Evolutionary conservation across 83 land plant genomes (phyloP).

Genomic region (Picea abies): DNA sequence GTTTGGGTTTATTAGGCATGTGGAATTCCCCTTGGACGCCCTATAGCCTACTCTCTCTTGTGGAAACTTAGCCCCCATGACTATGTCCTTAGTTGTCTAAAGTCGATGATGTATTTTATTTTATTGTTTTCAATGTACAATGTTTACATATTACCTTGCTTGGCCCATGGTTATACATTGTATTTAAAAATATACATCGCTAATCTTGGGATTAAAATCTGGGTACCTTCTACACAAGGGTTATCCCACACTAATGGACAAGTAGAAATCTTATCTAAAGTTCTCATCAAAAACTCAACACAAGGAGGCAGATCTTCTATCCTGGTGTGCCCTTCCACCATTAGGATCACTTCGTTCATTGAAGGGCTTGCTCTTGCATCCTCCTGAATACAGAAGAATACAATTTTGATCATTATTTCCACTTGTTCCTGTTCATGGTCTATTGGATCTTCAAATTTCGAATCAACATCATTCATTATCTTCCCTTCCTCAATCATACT

Average conservation of each 20-base stretch:
- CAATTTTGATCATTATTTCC: conserved; percentile 37
- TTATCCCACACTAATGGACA: background rate
- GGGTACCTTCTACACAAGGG: background rate
- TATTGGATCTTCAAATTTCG: background rate
- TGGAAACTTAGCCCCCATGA: no score
- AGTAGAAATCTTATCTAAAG: background rate
- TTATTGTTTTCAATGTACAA: no score
- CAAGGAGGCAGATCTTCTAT: conserved; percentile 3
- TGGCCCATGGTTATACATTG: no score
- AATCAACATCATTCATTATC: conserved; percentile 18
- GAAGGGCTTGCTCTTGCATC: conserved; percentile 30
- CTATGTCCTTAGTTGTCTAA: no score
- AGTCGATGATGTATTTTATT: no score
- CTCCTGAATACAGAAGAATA: conserved; percentile 47
- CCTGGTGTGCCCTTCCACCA: conserved; percentile 40
- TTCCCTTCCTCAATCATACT: conserved; percentile 21
- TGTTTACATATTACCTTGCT: no score
- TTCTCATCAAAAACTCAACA: background rate
- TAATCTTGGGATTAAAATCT: no score
- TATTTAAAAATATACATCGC: no score
- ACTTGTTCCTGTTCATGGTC: conserved; percentile 11
- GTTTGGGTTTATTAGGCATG: no score
- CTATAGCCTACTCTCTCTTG: no score
- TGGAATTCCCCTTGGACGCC: no score
- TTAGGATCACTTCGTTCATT: conserved; percentile 52